phyloP scores from a whole-genome alignment of 331 rosid species.

The Cydonia oblonga region DNA sequence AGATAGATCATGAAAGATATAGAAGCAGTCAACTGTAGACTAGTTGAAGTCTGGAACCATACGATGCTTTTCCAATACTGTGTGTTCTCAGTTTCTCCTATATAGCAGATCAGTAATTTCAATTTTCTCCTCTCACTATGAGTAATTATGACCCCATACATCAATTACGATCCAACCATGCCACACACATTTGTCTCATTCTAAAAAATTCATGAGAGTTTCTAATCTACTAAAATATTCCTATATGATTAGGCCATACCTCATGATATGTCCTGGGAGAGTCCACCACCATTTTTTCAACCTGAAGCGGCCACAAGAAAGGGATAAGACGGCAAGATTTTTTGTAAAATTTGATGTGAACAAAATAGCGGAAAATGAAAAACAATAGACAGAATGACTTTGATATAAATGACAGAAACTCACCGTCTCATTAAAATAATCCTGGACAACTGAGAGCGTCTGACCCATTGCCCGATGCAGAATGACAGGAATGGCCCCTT shows the following conservation, averaged over 20 bases:
- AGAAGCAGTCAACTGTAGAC: not conserved
- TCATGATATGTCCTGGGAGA: constrained; percentile 92
- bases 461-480: constrained; percentile 92
- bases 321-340: constrained; percentile 1
- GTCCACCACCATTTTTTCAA: constrained; percentile 81
- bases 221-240: not conserved
- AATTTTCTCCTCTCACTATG: not conserved
- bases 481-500: constrained; percentile 85
- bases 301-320: constrained; percentile 40
- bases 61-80: not conserved
- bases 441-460: constrained; percentile 96
- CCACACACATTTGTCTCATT: not conserved
- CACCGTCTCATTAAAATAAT: constrained; percentile 79
- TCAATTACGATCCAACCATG: not conserved
- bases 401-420: constrained; percentile 14
- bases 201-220: not conserved
- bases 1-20: not conserved
- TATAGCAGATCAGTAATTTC: not conserved
- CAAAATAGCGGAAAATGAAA: not conserved
- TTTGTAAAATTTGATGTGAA: not conserved
- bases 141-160: not conserved
- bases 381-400: not conserved
- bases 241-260: constrained; percentile 30
- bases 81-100: not conserved
- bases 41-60: not conserved